Conservation (phyloP, 2,329 filamentous ascomycete species). For the Cytospora piceicola region DNA sequence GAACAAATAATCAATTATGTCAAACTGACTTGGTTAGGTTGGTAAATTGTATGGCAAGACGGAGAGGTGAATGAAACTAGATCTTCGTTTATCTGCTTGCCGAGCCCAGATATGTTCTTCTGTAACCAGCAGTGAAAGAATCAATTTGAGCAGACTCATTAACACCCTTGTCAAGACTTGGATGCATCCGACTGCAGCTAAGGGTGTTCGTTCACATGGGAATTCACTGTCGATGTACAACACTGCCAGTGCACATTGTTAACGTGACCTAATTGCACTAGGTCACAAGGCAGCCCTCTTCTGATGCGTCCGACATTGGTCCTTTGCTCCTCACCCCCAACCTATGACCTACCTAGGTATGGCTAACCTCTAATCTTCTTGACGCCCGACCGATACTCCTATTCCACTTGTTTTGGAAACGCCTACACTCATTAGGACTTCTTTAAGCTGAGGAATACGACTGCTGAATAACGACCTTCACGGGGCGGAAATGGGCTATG, state of each 20-base stretch:
- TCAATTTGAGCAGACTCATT: neutral
- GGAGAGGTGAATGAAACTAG: neutral
- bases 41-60: neutral
- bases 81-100: neutral
- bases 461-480: neutral
- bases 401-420: neutral
- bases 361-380: neutral
- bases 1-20: neutral
- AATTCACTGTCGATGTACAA: neutral
- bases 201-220: neutral
- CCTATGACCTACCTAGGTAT: neutral
- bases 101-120: neutral
- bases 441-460: neutral
- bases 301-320: neutral
- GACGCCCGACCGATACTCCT: neutral
- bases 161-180: neutral
- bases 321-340: neutral
- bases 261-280: neutral
- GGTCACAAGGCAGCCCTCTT: constrained; percentile 1
- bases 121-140: neutral
- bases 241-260: constrained; percentile 3
- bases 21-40: neutral
- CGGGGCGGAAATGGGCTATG: constrained; percentile 3
- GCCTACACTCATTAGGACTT: neutral
- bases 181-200: neutral